Evolutionary conservation across 306 rosid species (phyloP), one percentile per base, ranked within the genome.

Genomic region (Inga laurina): DNA sequence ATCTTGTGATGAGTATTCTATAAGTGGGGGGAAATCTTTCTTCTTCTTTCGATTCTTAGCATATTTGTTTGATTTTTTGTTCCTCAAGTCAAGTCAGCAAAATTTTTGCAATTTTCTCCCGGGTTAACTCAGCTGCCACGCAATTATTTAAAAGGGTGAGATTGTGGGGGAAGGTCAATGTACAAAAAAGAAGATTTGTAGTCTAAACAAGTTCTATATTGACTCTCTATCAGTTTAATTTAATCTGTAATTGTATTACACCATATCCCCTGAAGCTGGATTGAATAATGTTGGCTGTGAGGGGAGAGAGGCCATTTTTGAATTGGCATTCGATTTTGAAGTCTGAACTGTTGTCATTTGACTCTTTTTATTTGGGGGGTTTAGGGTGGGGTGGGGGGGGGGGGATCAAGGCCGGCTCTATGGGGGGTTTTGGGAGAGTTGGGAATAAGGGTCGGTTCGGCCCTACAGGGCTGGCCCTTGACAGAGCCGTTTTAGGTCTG

Each of bases 21-120:
- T 77, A 77, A 72, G 83, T 52, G 73, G 24, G 74, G 75, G 75
- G 56, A 76, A 83, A 80, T 57, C 62, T 76, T 81, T 75, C 67
- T 39, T 83, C 75, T 37, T 64, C 61, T 65, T 72, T 30, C 56
- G 64, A 72, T 81, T 84, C 76, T 77, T 84, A 72, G 44, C 77
- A 14, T 46, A 48, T 72, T 72, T 72, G 41, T 72, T 72, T 13
- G 46, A 22, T 45, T 44, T 45, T 59, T 59, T 72, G 57, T 45
- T 46, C 41, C 13, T 71, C 9, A 1, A 72, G 68, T 62, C 14
- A 32, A 72, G 59, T 27, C 22, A 18, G 66, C 39, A 24, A 45
- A 14, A 72, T 45, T 72, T 72, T 72, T 72, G 76, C 34, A 46
- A 45, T 72, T 45, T 72, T 27, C 41, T 41, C 27, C 76, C 14